A percentile compares a stretch with the other conserved stretches of the same genome.
Conservation (phyloP, 192 early-diverging fungal genomes). For the Coemansia sp. region DNA sequence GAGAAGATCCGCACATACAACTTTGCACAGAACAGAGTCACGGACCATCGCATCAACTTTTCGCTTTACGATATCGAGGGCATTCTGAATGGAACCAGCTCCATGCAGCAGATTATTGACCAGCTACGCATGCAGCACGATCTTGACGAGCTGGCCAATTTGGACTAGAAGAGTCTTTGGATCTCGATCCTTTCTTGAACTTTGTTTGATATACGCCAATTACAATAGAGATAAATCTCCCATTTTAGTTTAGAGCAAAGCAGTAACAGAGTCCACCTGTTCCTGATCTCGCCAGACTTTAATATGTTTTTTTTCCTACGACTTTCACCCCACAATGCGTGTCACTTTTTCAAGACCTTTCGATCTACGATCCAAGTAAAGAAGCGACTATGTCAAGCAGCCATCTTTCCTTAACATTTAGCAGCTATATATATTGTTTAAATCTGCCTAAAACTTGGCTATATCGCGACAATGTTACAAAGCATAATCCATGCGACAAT, state of each 20-base stretch:
- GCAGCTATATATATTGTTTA: no score
- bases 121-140: constrained; percentile 56
- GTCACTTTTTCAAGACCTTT: neutral
- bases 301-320: no score
- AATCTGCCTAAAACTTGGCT: no score
- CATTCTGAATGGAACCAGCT: constrained; percentile 57
- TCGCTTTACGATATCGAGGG: constrained; percentile 69
- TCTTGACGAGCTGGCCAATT: constrained; percentile 47
- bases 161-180: constrained; percentile 4
- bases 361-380: neutral
- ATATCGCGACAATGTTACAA: neutral
- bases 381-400: neutral
- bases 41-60: constrained; percentile 79
- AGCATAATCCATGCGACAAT: neutral
- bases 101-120: constrained; percentile 49
- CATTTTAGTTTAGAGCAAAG: no score
- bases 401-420: neutral
- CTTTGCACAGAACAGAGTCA: constrained; percentile 76
- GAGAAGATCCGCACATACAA: constrained; percentile 87
- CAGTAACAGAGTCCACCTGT: no score
- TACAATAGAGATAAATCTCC: no score
- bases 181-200: neutral
- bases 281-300: no score
- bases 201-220: no score
- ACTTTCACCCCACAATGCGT: neutral